These are phyloP conservation scores for Krasilnikovozyma curviuscula DNA, from an alignment of 768 basidiomycete genomes.

Conservation along the genomic window DNA sequence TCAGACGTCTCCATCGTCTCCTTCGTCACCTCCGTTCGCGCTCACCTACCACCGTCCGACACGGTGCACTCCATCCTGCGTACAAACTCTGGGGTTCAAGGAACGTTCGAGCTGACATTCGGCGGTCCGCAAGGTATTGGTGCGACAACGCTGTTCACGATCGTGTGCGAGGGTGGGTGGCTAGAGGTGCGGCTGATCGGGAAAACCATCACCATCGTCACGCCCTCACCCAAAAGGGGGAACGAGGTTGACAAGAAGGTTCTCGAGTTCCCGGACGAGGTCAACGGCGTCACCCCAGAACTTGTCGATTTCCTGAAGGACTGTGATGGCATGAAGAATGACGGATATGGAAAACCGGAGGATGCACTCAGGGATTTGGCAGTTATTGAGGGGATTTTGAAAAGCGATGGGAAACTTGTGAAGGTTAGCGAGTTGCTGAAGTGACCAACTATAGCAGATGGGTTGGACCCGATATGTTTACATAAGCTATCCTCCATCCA, in stretches of 20 bases:
- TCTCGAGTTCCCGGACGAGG: not conserved
- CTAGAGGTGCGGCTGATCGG: not conserved
- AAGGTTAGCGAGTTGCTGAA: not conserved
- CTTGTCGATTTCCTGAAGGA: not conserved
- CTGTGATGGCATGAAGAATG: not conserved
- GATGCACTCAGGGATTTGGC: constrained; percentile 2
- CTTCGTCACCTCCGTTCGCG: constrained; percentile 47
- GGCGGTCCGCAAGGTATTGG: not conserved
- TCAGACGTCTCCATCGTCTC: no score
- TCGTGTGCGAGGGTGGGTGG: not conserved
- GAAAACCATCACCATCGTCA: not conserved
- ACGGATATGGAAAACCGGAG: not conserved
- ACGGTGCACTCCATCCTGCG: constrained; percentile 32
- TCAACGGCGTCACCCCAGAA: not conserved
- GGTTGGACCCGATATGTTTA: no score
- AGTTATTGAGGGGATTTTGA: constrained; percentile 1
- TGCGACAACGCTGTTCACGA: not conserved
- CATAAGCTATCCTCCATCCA: no score
- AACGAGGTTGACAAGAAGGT: not conserved
- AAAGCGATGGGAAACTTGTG: not conserved
- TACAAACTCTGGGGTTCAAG: not conserved
- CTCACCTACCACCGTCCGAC: constrained; percentile 58
- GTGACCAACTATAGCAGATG: no score
- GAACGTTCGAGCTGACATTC: not conserved
- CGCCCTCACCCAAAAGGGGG: no score